These are phyloP conservation scores for Colletotrichum tamarilloi DNA, from an alignment of 2,329 filamentous ascomycete genomes.

Conservation along the genomic window DNA sequence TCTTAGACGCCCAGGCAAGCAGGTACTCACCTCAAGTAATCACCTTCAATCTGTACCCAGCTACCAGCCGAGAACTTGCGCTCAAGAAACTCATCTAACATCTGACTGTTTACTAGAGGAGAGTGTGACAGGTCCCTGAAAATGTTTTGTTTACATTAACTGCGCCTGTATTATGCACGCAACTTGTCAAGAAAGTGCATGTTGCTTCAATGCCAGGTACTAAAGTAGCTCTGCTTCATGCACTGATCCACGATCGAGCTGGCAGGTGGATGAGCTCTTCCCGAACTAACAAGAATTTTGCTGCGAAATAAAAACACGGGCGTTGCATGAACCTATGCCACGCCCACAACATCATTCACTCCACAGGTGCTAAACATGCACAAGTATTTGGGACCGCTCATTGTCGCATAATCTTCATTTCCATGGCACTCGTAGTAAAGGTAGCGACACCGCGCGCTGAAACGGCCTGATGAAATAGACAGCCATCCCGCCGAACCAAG, in stretches of 20 bases:
- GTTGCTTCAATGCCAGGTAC: background rate
- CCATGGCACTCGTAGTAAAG: conserved; percentile 25
- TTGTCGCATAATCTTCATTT: conserved; percentile 29
- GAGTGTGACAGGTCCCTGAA: background rate
- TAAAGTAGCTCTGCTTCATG: background rate
- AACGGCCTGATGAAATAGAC: conserved; percentile 5
- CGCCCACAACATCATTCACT: background rate
- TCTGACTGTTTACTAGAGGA: background rate
- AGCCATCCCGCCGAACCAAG: background rate
- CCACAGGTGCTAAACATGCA: background rate
- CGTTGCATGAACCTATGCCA: background rate
- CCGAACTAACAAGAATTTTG: background rate
- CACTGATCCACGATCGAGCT: conserved; percentile 14
- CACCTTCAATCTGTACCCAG: no score
- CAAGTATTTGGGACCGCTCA: background rate
- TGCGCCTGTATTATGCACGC: background rate
- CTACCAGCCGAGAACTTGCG: background rate
- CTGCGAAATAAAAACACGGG: background rate
- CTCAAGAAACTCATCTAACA: background rate
- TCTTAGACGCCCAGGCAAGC: background rate
- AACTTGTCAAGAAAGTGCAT: conserved; percentile 12
- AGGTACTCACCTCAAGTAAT: background rate
- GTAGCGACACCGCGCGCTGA: conserved; percentile 14
- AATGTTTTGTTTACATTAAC: conserved; percentile 5
- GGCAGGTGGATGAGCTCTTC: conserved; percentile 6